Evolutionary conservation across 176 grass and related monocot species (phyloP).

Genomic region (Carex scoparia): DNA sequence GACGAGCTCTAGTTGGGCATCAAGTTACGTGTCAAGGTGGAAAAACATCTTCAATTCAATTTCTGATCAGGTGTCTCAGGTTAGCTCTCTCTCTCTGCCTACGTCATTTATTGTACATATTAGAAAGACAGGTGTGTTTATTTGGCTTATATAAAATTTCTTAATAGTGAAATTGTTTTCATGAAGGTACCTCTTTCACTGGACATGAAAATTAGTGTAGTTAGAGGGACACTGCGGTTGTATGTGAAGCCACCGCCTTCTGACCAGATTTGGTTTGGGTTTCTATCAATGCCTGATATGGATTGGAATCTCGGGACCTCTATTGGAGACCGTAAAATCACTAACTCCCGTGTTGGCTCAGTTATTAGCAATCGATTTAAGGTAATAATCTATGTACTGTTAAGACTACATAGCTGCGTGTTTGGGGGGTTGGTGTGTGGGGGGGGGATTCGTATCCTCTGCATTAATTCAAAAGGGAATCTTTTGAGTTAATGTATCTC

Average conservation of each 20-base stretch:
- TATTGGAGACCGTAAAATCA: constrained; percentile 81
- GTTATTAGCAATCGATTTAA: constrained; percentile 76
- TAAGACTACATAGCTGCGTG: neutral
- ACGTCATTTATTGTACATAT: neutral
- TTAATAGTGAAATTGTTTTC: constrained; percentile 22
- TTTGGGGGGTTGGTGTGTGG: neutral
- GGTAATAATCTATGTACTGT: constrained; percentile 37
- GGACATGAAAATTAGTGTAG: constrained; percentile 55
- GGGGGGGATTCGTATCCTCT: no score
- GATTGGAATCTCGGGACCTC: constrained; percentile 88
- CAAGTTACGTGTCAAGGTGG: constrained; percentile 65
- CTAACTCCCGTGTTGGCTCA: constrained; percentile 58
- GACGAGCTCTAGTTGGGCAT: constrained; percentile 70
- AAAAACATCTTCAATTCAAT: constrained; percentile 84
- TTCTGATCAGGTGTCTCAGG: constrained; percentile 97
- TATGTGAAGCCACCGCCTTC: constrained; percentile 84
- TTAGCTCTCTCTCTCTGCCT: constrained; percentile 19
- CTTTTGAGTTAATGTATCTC: no score
- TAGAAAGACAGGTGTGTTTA: neutral
- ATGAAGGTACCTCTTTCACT: constrained; percentile 82
- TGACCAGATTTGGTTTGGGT: constrained; percentile 95
- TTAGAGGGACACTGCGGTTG: constrained; percentile 61
- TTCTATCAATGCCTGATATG: constrained; percentile 72
- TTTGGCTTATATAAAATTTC: neutral
- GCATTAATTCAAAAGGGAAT: no score